Evolutionary conservation across 2,329 filamentous ascomycete genomes (phyloP).

Genomic region (Cryphonectria carpinicola): DNA sequence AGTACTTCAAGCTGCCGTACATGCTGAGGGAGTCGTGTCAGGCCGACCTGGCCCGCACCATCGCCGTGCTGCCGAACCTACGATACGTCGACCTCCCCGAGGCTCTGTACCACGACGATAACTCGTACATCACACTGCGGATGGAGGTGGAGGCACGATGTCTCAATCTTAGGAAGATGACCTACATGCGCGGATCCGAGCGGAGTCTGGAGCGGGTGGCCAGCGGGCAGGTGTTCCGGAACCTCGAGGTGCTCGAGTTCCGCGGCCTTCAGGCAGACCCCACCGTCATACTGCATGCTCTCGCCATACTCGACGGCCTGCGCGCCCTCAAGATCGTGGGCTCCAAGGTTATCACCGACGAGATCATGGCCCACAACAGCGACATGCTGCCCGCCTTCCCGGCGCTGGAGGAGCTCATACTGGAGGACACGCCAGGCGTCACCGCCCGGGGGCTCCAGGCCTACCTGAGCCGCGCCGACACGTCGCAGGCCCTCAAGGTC

Average conservation of each 20-base stretch:
- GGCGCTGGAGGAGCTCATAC: slow-evolving; percentile 70
- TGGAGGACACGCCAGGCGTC: slow-evolving; percentile 72
- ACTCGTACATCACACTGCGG: slow-evolving; percentile 73
- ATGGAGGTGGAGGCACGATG: slow-evolving; percentile 85
- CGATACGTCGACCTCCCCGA: slow-evolving; percentile 90
- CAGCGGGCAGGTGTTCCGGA: slow-evolving; percentile 67
- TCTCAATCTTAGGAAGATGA: slow-evolving; percentile 86
- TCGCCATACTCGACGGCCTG: slow-evolving; percentile 69
- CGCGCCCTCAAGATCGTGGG: slow-evolving; percentile 76
- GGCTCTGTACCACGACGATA: slow-evolving; percentile 82
- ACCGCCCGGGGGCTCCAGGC: slow-evolving; percentile 71
- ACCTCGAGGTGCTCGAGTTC: slow-evolving; percentile 75
- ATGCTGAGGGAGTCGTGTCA: slow-evolving; percentile 91
- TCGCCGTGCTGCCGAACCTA: slow-evolving; percentile 82
- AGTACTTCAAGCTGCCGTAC: slow-evolving; percentile 87
- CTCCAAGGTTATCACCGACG: slow-evolving; percentile 73
- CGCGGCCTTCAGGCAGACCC: slow-evolving; percentile 71
- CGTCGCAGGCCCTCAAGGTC: slow-evolving; percentile 63
- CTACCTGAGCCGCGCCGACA: slow-evolving; percentile 67
- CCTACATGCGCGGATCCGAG: slow-evolving; percentile 78
- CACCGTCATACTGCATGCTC: slow-evolving; percentile 68
- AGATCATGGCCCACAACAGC: slow-evolving; percentile 67
- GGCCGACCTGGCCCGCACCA: slow-evolving; percentile 80
- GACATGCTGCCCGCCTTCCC: slow-evolving; percentile 74
- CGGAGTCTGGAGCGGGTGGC: slow-evolving; percentile 73